Conservation (phyloP, 257 asterid genomes). For the Plectranthus barbatus region DNA sequence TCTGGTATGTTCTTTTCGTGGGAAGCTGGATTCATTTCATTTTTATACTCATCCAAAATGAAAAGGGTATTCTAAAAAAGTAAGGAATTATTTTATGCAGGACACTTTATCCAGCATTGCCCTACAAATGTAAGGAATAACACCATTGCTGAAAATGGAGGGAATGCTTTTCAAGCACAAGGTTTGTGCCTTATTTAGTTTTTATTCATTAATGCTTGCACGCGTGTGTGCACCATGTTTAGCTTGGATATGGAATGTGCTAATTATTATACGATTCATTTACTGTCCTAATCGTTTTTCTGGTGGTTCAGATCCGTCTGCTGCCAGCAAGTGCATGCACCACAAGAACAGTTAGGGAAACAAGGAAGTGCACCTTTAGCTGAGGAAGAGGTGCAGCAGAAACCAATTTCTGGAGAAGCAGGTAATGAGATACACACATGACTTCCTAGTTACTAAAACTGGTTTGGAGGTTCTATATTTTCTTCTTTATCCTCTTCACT, state of each 20-base stretch:
- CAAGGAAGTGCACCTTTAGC: slow-evolving; percentile 65
- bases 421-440: slow-evolving; percentile 37
- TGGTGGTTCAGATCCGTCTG: slow-evolving; percentile 43
- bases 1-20: slow-evolving; percentile 52
- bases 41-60: neutral
- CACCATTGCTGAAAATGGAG: slow-evolving; percentile 70
- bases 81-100: slow-evolving; percentile 29
- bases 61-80: neutral
- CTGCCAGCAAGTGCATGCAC: slow-evolving; percentile 33
- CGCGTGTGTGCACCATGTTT: neutral
- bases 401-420: slow-evolving; percentile 61
- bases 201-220: neutral
- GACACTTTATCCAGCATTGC: slow-evolving; percentile 96
- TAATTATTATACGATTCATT: no score
- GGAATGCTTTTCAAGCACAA: slow-evolving; percentile 70
- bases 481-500: neutral
- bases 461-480: neutral
- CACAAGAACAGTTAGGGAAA: slow-evolving; percentile 40
- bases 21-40: neutral
- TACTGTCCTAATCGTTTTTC: no score
- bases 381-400: slow-evolving; percentile 43
- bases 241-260: slow-evolving; percentile 33
- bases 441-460: neutral
- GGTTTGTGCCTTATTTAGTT: slow-evolving; percentile 33
- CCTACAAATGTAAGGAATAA: slow-evolving; percentile 97